phyloP scores from a whole-genome alignment of 352 stramenopile species.

The Phytophthora ramorum region DNA sequence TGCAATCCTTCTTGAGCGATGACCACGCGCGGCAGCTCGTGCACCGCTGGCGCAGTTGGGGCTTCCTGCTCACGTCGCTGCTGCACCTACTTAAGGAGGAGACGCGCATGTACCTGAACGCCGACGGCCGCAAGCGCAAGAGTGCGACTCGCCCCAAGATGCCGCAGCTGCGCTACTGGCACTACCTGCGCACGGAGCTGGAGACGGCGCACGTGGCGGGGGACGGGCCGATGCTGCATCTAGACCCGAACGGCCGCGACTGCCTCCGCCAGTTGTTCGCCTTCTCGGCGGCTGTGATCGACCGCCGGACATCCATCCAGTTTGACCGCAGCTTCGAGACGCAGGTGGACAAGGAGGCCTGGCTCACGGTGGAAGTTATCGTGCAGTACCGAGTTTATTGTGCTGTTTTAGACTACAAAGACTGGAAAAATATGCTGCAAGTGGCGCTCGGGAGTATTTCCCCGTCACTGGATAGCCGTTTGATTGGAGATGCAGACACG shows the following conservation, averaged over 20 bases:
- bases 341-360: constrained; percentile 76
- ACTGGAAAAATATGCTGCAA: constrained; percentile 65
- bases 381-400: constrained; percentile 76
- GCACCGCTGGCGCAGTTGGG: constrained; percentile 80
- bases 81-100: constrained; percentile 61
- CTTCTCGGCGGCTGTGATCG: constrained; percentile 62
- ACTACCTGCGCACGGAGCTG: constrained; percentile 68
- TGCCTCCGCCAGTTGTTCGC: constrained; percentile 62
- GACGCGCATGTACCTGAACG: constrained; percentile 47
- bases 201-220: constrained; percentile 56
- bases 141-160: constrained; percentile 36
- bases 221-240: constrained; percentile 61
- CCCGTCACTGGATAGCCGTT: constrained; percentile 9
- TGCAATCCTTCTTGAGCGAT: constrained; percentile 62
- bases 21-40: constrained; percentile 58
- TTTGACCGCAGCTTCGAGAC: constrained; percentile 39
- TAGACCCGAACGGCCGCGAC: constrained; percentile 77
- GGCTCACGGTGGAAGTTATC: constrained; percentile 64
- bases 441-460: constrained; percentile 62
- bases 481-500: constrained; percentile 25
- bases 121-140: constrained; percentile 36
- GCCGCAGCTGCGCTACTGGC: constrained; percentile 61
- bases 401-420: constrained; percentile 53
- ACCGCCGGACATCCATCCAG: constrained; percentile 34
- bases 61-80: constrained; percentile 57